phyloP scores from a whole-genome alignment of 140 eudicot species.

The Cichorium intybus region DNA sequence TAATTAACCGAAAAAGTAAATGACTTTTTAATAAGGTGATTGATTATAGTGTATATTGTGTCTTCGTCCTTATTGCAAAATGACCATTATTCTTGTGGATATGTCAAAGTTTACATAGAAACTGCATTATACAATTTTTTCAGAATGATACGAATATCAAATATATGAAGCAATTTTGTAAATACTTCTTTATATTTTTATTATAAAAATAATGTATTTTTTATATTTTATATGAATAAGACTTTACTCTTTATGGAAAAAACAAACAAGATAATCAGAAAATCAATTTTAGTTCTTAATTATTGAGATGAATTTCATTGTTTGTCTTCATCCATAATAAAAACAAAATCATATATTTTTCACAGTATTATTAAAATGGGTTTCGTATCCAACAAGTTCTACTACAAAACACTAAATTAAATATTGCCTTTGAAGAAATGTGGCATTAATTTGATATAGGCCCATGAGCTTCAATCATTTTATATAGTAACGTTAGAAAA shows the following conservation, averaged over 20 bases:
- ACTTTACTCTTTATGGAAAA: not conserved
- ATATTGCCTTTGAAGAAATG: slow-evolving; percentile 4
- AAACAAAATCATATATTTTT: too few relatives aligned
- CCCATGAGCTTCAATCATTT: not conserved
- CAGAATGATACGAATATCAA: not conserved
- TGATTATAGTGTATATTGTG: too few relatives aligned
- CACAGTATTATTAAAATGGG: slow-evolving; percentile 8
- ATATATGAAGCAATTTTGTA: too few relatives aligned
- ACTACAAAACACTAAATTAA: not conserved
- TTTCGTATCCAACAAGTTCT: slow-evolving; percentile 21
- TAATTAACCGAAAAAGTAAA: too few relatives aligned
- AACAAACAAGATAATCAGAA: not conserved
- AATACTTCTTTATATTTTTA: not conserved
- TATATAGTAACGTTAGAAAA: too few relatives aligned
- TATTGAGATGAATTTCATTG: not conserved
- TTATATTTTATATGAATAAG: not conserved
- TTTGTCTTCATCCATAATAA: not conserved
- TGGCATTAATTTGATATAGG: not conserved
- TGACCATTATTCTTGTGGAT: not conserved
- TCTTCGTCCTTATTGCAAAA: not conserved
- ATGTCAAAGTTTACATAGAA: too few relatives aligned
- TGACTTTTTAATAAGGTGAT: too few relatives aligned
- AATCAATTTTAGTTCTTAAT: not conserved
- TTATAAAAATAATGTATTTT: not conserved
- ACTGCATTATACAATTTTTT: too few relatives aligned